Conservation (phyloP, 345 rosid genomes). For the Isatis tinctoria region DNA sequence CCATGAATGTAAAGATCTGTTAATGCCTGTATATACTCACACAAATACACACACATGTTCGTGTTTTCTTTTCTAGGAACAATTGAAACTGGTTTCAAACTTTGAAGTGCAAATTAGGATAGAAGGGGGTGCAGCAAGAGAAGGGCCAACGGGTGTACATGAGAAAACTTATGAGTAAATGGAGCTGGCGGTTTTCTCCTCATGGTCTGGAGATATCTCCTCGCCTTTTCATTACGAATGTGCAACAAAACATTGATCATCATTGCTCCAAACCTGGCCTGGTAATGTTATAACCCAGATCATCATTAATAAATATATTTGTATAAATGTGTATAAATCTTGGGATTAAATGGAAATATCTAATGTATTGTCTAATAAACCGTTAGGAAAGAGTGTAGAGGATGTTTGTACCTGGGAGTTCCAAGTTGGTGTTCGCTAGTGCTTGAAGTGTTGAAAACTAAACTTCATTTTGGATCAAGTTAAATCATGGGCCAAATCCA, state of each 20-base stretch:
- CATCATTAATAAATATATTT: too few species aligned
- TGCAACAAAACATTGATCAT: constrained; percentile 27
- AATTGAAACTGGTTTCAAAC: constrained; percentile 2
- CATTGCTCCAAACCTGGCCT: constrained; percentile 3
- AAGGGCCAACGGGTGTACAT: constrained; percentile 76
- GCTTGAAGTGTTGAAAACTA: too few species aligned
- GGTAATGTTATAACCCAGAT: not conserved
- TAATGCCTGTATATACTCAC: constrained; percentile 54
- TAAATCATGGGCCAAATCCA: too few species aligned
- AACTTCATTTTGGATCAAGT: too few species aligned
- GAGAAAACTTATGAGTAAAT: constrained; percentile 76
- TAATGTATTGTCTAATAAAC: too few species aligned
- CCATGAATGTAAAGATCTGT: constrained; percentile 88
- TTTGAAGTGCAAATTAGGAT: not conserved
- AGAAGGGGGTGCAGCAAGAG: constrained; percentile 55
- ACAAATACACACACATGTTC: not conserved
- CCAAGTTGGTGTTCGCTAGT: too few species aligned
- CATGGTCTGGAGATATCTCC: constrained; percentile 93
- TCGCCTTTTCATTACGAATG: constrained; percentile 98
- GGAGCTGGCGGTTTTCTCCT: constrained; percentile 80
- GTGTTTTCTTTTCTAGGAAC: not conserved
- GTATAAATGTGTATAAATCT: too few species aligned
- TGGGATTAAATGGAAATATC: too few species aligned
- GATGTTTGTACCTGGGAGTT: too few species aligned
- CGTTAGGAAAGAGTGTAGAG: too few species aligned